A percentile compares a stretch with the other conserved stretches of the same genome.
phyloP scores from a whole-genome alignment of 108 stramenopile genomes.

The Stephanodiscus minutulus region DNA sequence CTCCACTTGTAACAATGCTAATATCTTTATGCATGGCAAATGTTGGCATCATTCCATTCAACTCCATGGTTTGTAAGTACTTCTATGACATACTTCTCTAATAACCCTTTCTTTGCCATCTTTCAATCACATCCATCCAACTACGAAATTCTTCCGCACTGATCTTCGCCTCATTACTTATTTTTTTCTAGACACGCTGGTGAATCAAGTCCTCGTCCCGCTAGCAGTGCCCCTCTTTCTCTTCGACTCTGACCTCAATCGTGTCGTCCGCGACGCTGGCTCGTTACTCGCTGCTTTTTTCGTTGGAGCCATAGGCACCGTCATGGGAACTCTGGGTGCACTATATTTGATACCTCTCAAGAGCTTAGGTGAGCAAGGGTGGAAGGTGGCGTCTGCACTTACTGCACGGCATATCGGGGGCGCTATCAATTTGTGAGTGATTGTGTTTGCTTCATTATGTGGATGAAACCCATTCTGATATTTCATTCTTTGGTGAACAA shows the following conservation, averaged over 20 bases:
- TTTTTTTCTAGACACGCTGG: constrained; percentile 23
- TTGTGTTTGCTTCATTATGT: background rate
- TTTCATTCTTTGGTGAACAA: background rate
- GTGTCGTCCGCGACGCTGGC: constrained; percentile 79
- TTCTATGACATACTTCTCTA: constrained; percentile 19
- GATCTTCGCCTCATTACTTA: background rate
- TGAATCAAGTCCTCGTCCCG: constrained; percentile 78
- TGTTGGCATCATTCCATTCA: constrained; percentile 70
- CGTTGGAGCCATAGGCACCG: constrained; percentile 80
- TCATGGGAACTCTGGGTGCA: constrained; percentile 78
- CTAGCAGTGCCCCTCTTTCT: constrained; percentile 89
- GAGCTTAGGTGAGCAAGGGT: constrained; percentile 66
- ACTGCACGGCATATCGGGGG: constrained; percentile 94
- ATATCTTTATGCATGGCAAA: constrained; percentile 67
- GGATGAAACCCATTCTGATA: background rate
- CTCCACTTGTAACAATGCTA: constrained; percentile 82
- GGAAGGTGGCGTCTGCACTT: constrained; percentile 86
- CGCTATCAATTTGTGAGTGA: constrained; percentile 84
- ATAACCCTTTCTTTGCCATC: constrained; percentile 3
- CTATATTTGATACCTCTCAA: constrained; percentile 73
- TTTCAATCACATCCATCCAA: background rate
- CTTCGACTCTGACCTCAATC: constrained; percentile 82
- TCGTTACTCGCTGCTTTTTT: constrained; percentile 77
- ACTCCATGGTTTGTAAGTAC: constrained; percentile 60
- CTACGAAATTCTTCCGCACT: too few species aligned